Conservation (phyloP, 139 green algal species). For the Tetradesmus lagerheimii region DNA sequence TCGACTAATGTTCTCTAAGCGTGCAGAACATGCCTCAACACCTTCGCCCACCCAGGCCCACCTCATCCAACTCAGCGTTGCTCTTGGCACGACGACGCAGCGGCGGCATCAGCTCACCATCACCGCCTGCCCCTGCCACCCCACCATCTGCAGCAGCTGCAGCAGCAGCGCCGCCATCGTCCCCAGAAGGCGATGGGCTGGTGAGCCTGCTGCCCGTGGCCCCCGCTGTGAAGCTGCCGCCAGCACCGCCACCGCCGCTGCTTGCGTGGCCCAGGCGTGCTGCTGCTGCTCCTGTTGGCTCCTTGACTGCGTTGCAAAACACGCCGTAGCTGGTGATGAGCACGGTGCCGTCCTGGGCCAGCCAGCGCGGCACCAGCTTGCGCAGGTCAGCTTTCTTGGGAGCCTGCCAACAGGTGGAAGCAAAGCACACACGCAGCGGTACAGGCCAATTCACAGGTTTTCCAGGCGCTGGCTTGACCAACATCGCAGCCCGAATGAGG, state of each 20-base stretch:
- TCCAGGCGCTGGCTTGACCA: too few species aligned
- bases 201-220: background rate
- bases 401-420: background rate
- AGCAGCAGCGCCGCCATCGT: background rate
- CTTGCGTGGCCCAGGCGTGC: background rate
- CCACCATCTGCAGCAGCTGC: background rate
- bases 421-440: background rate
- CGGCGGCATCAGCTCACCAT: background rate
- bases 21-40: background rate
- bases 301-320: constrained; percentile 11
- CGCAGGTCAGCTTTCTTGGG: background rate
- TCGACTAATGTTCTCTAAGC: too few species aligned
- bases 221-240: constrained; percentile 2
- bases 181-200: background rate
- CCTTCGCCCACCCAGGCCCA: background rate
- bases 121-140: background rate
- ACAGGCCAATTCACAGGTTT: too few species aligned
- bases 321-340: constrained; percentile 21
- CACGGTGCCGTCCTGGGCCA: background rate
- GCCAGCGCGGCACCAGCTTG: background rate
- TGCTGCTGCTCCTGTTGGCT: background rate
- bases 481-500: too few species aligned
- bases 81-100: background rate
- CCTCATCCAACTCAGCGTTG: background rate
- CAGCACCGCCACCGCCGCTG: background rate